Base-by-base conservation (phyloP, 306 rosid species). In the Medicago lupulina region DNA sequence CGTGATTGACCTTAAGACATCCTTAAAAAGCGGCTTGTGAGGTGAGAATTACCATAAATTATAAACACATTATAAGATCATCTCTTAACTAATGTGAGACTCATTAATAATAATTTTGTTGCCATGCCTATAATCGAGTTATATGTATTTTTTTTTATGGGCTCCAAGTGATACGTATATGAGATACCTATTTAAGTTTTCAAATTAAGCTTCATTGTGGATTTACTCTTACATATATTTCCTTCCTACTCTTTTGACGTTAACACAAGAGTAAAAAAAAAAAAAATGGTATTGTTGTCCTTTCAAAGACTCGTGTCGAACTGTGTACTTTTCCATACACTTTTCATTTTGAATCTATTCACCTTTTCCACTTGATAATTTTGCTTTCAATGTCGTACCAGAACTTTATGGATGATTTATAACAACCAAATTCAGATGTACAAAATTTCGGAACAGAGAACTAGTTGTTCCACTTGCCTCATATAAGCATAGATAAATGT, bases 361-460 rank as follows among this genome's bases (percentile, higher is more conserved):
- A 43, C 65, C 70, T 53, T 53, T 63, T 3, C 78, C 46, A 55
- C 57, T 76, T 81, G 25, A 49, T 61, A 70, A 34, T 34, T 34
- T 34, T 41, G 28, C 28, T 12, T 31, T 14, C 18, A 1, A 18
- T 39, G 73, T 76, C 84, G 28, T 41, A 15, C 43, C 81, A 81
- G 6, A 44, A 17, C 5, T 9, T 61, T 40, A n/a, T 50, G 2
- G 51, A 38, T 61, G 77, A 81, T 81, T 69, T 40, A 46, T 69
- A 50, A 69, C 49, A 76, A 19, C 85, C 85, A 81, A 76, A 81
- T 81, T 81, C 85, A 81, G 85, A 81, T 76, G 81, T 70, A 76
- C 47, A 31, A 31, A 62, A 73, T 76, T 81, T 70, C 8, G 16
- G 77, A 66, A 19, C 77, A 76, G 19, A 69, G 6, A 63, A 70